Evolutionary conservation across 768 basidiomycete species (phyloP), one percentile per base, ranked within the genome.

Genomic region (Hericium alpestre): DNA sequence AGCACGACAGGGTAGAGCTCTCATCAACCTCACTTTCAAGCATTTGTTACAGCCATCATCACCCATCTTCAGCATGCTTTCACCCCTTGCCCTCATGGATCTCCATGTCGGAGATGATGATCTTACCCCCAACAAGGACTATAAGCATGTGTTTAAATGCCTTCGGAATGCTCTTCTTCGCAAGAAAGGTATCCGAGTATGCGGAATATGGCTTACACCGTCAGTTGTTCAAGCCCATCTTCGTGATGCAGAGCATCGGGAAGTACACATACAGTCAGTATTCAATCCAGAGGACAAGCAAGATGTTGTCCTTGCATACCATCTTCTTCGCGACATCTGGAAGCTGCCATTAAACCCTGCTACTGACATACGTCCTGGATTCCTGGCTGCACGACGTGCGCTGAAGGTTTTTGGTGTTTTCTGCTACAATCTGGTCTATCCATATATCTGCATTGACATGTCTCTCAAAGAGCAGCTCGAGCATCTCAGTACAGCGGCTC

Each of bases 81-180:
- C 43, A 1, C 41, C 41, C 1, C 43, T 46, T 27, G 15, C n/a
- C 4, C 43, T 55, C 7, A 3, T 55, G 15, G 38, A 55, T 38
- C 4, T 47, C 10, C 43, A 46, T 18, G n/a, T 23, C 13, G 55
- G 58, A 1, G 16, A 27, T 0, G 38, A 59, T 8, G 55, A 56
- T n/a, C 12, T 59, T 2, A 59, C 55, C 1, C n/a, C 49, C 2
- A 38, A 59, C 37, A 55, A 52, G 5, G 55, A 59, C 23, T 52
- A 32, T 18, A 59, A 59, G 6, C 55, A 59, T 4, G 13, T 46
- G 0, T 15, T 18, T 4, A 43, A 43, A 8, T 11, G 41, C 15
- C 41, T 18, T 43, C 41, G 18, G 4, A 43, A 43, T 13, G 10
- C 27, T 1, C 20, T 57, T 4, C 41, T 57, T 15, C 43, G 41